Base-by-base conservation (phyloP, 345 rosid species). In the Arabidopsis suecica region DNA sequence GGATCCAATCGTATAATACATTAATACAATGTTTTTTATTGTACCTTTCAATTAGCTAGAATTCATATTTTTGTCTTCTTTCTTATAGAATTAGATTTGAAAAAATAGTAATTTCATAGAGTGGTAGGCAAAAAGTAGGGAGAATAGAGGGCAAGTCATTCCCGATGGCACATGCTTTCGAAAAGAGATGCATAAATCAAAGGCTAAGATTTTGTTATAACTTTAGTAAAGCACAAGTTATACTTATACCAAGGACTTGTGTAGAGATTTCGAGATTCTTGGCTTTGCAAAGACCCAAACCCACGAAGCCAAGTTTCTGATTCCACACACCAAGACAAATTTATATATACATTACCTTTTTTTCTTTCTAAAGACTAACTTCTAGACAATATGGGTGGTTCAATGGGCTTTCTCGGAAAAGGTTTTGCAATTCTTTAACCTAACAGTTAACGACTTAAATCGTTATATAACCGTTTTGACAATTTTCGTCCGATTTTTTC, bases 361-460 rank as follows among this genome's bases (percentile, higher is more conserved):
- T 13, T 37, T 16, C 20, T 23, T 38, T 41, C 45, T 49, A 40
- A 50, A 67, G 28, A 58, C 25, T 16, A 61, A 69, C 30, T 42
- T 23, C 6, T 53, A 63, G 20, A n/a, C 74, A 80, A 81, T 41
- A 88, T 92, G 96, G 94, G 96, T 16, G 74, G 74, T 79, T 16
- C 75, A 51, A 78, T 82, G 91, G 83, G 91, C 59, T 76, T 72
- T 78, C 65, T 88, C 83, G 90, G 90, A 68, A 86, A 76, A 84
- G 94, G 90, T 89, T 60, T 41, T 76, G 58, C 50, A 61, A 68
- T 53, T 67, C 30, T 60, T 4, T 30, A 40, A 20, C 38, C 47
- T 48, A 23, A 12, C 53, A 30, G 16, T 22, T 62, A 54, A 7
- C 51, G 47, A 45, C 7, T 47, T 6, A 16, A 47, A 6, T 57